These are phyloP conservation scores for Colletotrichum sansevieriae DNA, from an alignment of 2,329 filamentous ascomycete species.

Conservation along the genomic window DNA sequence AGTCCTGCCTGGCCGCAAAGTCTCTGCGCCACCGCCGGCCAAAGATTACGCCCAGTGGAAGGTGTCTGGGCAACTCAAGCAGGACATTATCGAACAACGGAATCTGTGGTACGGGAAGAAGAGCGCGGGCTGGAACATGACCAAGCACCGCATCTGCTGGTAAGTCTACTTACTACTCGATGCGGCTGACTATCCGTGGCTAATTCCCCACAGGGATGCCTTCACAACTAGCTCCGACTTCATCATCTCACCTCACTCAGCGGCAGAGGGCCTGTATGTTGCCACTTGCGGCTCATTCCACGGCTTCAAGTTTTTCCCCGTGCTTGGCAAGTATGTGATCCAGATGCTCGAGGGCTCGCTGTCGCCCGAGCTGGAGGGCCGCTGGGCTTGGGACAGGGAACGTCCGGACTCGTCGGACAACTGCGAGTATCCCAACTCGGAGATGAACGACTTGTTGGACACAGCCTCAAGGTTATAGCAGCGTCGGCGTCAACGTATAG, in stretches of 20 bases:
- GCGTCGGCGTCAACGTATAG: too few relatives aligned
- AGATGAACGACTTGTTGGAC: constrained; percentile 66
- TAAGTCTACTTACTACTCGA: constrained; percentile 51
- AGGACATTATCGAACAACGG: constrained; percentile 70
- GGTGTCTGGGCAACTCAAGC: constrained; percentile 65
- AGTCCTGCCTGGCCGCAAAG: constrained; percentile 62
- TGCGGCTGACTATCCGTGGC: neutral
- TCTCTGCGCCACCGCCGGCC: constrained; percentile 69
- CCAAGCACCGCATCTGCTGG: constrained; percentile 77
- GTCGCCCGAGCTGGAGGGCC: constrained; percentile 55
- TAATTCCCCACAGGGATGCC: constrained; percentile 67
- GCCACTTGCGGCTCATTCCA: constrained; percentile 77
- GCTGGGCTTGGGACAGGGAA: constrained; percentile 72
- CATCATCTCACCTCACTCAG: constrained; percentile 70
- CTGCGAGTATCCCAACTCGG: constrained; percentile 68
- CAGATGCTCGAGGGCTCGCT: constrained; percentile 65
- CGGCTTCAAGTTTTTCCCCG: constrained; percentile 76
- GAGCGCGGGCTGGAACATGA: constrained; percentile 68
- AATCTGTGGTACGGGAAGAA: constrained; percentile 71
- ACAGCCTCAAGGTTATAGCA: constrained; percentile 47
- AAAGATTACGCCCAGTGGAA: constrained; percentile 74
- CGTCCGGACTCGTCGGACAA: constrained; percentile 65
- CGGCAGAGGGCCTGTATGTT: constrained; percentile 67
- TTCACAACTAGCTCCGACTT: constrained; percentile 73
- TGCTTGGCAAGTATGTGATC: constrained; percentile 72